phyloP scores from a whole-genome alignment of 1,284 basidiomycete species.

The Ganoderma resinaceum region DNA sequence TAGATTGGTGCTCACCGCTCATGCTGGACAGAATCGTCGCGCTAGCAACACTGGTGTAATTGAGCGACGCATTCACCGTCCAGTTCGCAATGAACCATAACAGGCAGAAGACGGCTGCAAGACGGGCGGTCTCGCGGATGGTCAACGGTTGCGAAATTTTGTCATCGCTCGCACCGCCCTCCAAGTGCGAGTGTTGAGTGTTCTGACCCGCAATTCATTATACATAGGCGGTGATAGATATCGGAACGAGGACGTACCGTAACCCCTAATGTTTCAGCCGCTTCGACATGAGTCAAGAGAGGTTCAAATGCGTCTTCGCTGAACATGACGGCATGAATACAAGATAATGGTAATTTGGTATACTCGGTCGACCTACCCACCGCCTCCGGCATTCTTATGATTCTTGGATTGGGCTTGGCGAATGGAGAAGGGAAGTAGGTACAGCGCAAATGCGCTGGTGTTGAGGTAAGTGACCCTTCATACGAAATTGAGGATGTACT shows the following conservation, averaged over 20 bases:
- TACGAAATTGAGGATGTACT: constrained; percentile 1
- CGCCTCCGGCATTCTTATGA: constrained; percentile 26
- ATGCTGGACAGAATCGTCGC: constrained; percentile 89
- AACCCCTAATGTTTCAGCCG: constrained; percentile 32
- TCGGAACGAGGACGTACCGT: constrained; percentile 18
- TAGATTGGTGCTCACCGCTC: constrained; percentile 69
- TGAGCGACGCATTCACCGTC: constrained; percentile 82
- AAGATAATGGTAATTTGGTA: background rate
- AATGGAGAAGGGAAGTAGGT: constrained; percentile 79
- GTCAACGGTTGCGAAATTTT: constrained; percentile 59
- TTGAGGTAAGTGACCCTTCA: constrained; percentile 85
- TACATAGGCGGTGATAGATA: background rate
- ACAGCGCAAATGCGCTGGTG: constrained; percentile 89
- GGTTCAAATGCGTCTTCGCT: constrained; percentile 44
- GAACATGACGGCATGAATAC: background rate
- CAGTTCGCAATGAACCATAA: constrained; percentile 95
- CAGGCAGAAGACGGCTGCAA: constrained; percentile 83
- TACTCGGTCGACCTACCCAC: constrained; percentile 21
- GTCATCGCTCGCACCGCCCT: constrained; percentile 22
- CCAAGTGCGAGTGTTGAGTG: constrained; percentile 21
- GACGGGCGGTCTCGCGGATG: constrained; percentile 72
- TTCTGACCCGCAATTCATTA: background rate
- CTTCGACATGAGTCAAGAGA: constrained; percentile 41
- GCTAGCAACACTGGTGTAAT: constrained; percentile 90
- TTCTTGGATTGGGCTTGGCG: constrained; percentile 44